Conservation (phyloP, 208 protist species). For the Crithidia expoeki region DNA sequence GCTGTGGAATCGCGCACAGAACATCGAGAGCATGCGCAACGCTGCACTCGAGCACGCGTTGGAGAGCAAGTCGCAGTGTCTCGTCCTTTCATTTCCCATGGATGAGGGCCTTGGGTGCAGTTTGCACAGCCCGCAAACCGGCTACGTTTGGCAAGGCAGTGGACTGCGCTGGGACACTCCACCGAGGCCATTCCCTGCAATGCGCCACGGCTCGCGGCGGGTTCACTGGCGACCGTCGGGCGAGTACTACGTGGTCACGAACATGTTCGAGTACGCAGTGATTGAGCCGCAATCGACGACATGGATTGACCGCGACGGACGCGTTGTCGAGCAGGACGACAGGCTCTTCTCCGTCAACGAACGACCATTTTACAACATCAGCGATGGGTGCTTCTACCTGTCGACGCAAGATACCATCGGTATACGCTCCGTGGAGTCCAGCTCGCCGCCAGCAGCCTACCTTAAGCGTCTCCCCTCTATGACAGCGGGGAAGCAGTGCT, state of each 20-base stretch:
- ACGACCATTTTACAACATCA: slow-evolving; percentile 44
- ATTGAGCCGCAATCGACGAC: slow-evolving; percentile 74
- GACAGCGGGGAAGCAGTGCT: slow-evolving; percentile 31
- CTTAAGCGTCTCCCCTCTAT: slow-evolving; percentile 32
- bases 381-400: slow-evolving; percentile 51
- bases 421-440: slow-evolving; percentile 28
- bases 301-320: slow-evolving; percentile 71
- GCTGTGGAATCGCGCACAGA: slow-evolving; percentile 54
- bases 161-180: slow-evolving; percentile 50
- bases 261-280: slow-evolving; percentile 73
- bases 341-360: slow-evolving; percentile 33
- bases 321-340: slow-evolving; percentile 71
- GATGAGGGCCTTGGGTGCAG: slow-evolving; percentile 74
- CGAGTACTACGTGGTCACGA: slow-evolving; percentile 71
- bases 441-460: slow-evolving; percentile 31
- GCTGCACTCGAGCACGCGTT: slow-evolving; percentile 31
- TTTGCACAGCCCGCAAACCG: slow-evolving; percentile 46
- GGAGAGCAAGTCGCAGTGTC: slow-evolving; percentile 37
- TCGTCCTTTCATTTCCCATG: slow-evolving; percentile 68
- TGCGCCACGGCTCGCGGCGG: slow-evolving; percentile 13
- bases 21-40: slow-evolving; percentile 52
- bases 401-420: slow-evolving; percentile 47
- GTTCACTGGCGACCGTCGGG: slow-evolving; percentile 47
- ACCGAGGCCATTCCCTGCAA: slow-evolving; percentile 37
- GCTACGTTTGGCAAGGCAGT: slow-evolving; percentile 55